A percentile compares a stretch with the other conserved stretches of the same genome.
Evolutionary conservation across 305 asterid species (phyloP).

Genomic region (Fraxinus dipetala): DNA sequence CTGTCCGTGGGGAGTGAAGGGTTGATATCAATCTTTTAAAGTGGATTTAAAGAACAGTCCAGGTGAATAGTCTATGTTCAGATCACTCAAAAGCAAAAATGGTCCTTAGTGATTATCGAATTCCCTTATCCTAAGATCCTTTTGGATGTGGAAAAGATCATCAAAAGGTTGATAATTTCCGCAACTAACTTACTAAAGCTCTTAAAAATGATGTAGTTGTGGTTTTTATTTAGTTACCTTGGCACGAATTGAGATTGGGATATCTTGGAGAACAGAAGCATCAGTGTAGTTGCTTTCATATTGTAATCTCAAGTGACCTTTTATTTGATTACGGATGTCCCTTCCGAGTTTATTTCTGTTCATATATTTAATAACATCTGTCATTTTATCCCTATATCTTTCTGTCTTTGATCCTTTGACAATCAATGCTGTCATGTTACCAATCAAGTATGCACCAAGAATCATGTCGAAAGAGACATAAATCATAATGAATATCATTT

Average conservation of each 20-base stretch:
- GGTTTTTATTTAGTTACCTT: slow-evolving; percentile 43
- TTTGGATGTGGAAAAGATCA: background rate
- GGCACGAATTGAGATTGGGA: slow-evolving; percentile 83
- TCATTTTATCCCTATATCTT: slow-evolving; percentile 81
- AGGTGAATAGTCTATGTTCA: background rate
- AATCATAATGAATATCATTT: slow-evolving; percentile 87
- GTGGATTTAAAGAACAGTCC: background rate
- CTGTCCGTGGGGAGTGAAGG: background rate
- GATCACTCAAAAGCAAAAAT: background rate
- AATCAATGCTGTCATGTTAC: slow-evolving; percentile 95
- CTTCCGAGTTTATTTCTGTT: slow-evolving; percentile 70
- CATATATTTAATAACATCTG: slow-evolving; percentile 71
- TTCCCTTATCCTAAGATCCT: background rate
- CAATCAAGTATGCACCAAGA: slow-evolving; percentile 87
- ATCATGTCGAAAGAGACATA: slow-evolving; percentile 89
- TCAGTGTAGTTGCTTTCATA: slow-evolving; percentile 84
- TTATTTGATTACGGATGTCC: slow-evolving; percentile 70
- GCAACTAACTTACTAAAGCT: background rate
- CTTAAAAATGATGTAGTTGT: background rate
- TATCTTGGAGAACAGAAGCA: slow-evolving; percentile 70
- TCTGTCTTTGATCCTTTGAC: slow-evolving; percentile 93
- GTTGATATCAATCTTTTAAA: background rate
- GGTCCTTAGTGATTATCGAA: background rate
- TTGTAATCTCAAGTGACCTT: slow-evolving; percentile 80
- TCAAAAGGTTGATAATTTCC: background rate